Conservation (phyloP, 345 rosid genomes). For the Ailanthus altissimus region DNA sequence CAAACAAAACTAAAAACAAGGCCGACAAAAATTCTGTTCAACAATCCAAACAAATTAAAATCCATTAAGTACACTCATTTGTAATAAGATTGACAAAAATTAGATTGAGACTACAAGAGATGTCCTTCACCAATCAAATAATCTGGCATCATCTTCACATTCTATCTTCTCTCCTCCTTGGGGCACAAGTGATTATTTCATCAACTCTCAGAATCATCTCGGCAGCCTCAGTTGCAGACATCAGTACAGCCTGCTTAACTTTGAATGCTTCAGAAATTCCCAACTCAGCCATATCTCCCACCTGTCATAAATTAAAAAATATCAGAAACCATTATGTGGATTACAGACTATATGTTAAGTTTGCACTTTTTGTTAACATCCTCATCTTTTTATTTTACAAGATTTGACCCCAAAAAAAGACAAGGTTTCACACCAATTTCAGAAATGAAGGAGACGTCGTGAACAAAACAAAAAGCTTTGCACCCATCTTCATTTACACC, state of each 20-base stretch:
- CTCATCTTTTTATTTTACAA: background rate
- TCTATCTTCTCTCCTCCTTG: constrained; percentile 76
- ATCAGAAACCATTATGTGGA: background rate
- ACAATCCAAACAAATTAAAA: background rate
- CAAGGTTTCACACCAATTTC: too few relatives aligned
- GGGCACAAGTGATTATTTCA: constrained; percentile 82
- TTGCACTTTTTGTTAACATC: background rate
- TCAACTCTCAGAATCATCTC: constrained; percentile 88
- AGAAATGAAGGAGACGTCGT: background rate
- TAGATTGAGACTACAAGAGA: background rate
- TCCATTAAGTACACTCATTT: background rate
- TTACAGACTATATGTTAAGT: background rate
- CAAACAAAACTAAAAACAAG: background rate
- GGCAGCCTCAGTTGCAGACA: constrained; percentile 96
- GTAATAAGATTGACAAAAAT: constrained; percentile 1
- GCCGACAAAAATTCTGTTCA: constrained; percentile 14
- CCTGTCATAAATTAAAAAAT: constrained; percentile 44
- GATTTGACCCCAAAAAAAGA: too few relatives aligned
- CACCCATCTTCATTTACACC: background rate
- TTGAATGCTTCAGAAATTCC: constrained; percentile 93
- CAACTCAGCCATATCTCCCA: constrained; percentile 80
- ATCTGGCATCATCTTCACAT: constrained; percentile 41
- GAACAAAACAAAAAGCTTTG: background rate
- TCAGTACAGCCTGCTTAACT: constrained; percentile 92
- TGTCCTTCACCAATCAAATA: background rate